Evolutionary conservation across 1,284 basidiomycete genomes (phyloP), one percentile per base, ranked within the genome.

Genomic region (Malassezia yamatoensis): DNA sequence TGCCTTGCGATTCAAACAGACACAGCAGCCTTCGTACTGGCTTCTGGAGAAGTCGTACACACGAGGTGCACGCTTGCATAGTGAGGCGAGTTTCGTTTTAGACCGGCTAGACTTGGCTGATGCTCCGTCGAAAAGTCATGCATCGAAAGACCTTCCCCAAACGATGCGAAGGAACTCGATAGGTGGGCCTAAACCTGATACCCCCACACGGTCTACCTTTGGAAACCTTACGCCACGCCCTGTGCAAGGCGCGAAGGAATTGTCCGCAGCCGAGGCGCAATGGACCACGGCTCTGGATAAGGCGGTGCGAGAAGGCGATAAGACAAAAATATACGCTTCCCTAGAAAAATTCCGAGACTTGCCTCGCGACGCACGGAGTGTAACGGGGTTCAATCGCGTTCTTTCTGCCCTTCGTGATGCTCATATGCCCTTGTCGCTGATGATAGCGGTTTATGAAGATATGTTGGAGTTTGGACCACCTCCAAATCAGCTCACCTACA

Each of bases 391-490:
- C 24, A 20, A 45, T 16, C 8, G 9, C 15, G 13, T 45, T 15
- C 15, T 47, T 16, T 18, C 18, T 16, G 33, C 45, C 13, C 47
- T 32, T 11, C 43, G 12, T 16, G 10, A 40, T 12, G 29, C 51
- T 11, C 21, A 7, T 0, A 33, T n/a, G 10, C 13, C 37, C 9
- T 33, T 21, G 4, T 2, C 32, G 21, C 11, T 13, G 5, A 18
- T 33, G 39, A 11, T 47, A 33, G 20, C 18, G 8, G n/a, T 52
- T 15, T 57, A 52, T 24, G 15, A 33, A 65, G 10, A 71, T 34
- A 48, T 66, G 53, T 51, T 54, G 36, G 50, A 50, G 46, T 50
- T 38, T 38, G 51, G 54, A 48, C 60, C 54, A 38, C 55, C 35
- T 16, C 59, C 51, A 12, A 46, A 53, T 44, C 32, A 47, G 41